Evolutionary conservation across 1,139 yeast genomes (phyloP), one percentile per base, ranked within the genome.

Genomic region (Suhomyces choctaworum): DNA sequence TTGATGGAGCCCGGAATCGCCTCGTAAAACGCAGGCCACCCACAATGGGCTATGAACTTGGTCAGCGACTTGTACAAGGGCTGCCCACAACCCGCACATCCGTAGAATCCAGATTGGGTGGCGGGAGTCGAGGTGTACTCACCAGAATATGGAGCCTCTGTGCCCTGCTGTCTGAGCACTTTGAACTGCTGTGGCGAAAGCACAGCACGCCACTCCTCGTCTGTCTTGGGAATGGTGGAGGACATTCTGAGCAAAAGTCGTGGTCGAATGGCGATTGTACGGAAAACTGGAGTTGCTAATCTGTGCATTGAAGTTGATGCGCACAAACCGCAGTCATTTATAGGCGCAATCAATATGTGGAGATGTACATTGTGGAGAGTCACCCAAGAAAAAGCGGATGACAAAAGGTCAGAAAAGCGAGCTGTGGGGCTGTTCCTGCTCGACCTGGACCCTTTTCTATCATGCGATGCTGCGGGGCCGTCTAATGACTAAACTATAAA

Each of bases 1-100:
- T 62, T 72, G 29, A 92, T 70, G 2, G 96, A 72, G 0, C 89
- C 90, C 0, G 96, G 95, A 33, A 90, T 66, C 4, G 95, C 96
- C 39, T 86, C 83, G 57, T 82, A 90, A 60, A 92, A 92, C 0
- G 97, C 89, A 0, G 98, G 98, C 98, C 98, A 92, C 3, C 98
- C 98, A 60, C 98, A 92, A 37, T 88, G 89, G 14, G 95, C 78
- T 40, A 82, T 80, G 51, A 94, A 92, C 62, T 92, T 92, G 10
- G 96, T 76, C 29, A 73, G 69, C 22, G 96, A 81, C 44, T 74
- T 73, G 60, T 92, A 92, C 25, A 92, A 64, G 7, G 97, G 96
- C 31, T 75, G 68, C 32, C 70, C 73, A 58, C 98, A 92, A 8
- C 82, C 97, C 1, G 84, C 97, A 64, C 99, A 92, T 37, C 69